Evolutionary conservation across 805 yeast genomes (phyloP).

Genomic region (Yarrowia alimentaria): DNA sequence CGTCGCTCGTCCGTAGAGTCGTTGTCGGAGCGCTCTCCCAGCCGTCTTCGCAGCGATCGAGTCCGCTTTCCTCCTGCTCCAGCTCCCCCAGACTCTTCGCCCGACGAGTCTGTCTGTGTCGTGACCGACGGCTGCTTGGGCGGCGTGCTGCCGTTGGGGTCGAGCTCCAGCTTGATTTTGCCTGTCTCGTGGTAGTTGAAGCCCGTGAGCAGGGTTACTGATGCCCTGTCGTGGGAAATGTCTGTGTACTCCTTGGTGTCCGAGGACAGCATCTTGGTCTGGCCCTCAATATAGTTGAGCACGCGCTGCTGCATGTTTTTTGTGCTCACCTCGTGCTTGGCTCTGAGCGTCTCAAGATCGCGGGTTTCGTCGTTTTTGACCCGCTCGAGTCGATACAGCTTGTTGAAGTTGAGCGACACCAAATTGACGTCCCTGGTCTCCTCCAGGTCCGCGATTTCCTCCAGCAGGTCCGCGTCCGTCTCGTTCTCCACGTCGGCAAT

Average conservation of each 20-base stretch:
- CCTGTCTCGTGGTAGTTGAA: background rate
- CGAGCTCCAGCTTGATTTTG: background rate
- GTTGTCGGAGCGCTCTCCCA: too few species aligned
- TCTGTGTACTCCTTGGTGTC: conserved; percentile 11
- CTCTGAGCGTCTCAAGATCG: conserved; percentile 4
- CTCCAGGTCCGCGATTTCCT: conserved; percentile 21
- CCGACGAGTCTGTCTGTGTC: too few species aligned
- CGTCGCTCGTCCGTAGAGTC: too few species aligned
- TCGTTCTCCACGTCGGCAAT: conserved; percentile 23
- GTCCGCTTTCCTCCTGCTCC: too few species aligned
- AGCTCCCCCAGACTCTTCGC: too few species aligned
- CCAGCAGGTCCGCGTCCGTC: conserved; percentile 19
- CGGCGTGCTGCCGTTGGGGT: conserved; percentile 14
- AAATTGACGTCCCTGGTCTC: conserved; percentile 13
- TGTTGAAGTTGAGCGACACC: conserved; percentile 23
- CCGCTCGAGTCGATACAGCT: conserved; percentile 9
- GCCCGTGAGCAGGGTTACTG: conserved; percentile 2
- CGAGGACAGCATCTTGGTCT: conserved; percentile 16
- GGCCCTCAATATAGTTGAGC: conserved; percentile 8
- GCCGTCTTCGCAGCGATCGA: too few species aligned
- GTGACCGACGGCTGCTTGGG: too few species aligned
- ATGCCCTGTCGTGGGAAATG: conserved; percentile 13
- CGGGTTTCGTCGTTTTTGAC: conserved; percentile 12
- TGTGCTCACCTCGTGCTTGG: conserved; percentile 12
- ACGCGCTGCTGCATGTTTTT: conserved; percentile 6